A percentile compares a stretch with the other conserved stretches of the same genome.
phyloP scores from a whole-genome alignment of 164 flowering plant genomes.

The Buxus sempervirens region DNA sequence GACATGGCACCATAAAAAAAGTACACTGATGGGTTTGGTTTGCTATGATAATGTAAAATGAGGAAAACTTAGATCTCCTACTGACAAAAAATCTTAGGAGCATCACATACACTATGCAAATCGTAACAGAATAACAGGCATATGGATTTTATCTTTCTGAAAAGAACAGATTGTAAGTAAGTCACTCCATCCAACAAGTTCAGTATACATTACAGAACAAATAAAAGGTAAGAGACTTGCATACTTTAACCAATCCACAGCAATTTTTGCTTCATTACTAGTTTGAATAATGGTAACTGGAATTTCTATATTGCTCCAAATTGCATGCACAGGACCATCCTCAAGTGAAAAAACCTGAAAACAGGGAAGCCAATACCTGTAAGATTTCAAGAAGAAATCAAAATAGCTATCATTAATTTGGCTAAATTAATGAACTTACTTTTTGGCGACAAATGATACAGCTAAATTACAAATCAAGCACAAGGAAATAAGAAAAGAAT shows the following conservation, averaged over 20 bases:
- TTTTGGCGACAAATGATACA: background rate
- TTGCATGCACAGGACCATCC: constrained; percentile 65
- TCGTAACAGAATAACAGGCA: too few relatives aligned
- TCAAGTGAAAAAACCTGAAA: constrained; percentile 76
- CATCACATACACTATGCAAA: too few relatives aligned
- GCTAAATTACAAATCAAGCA: background rate
- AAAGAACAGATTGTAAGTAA: too few relatives aligned
- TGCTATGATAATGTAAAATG: too few relatives aligned
- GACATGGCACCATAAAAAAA: too few relatives aligned
- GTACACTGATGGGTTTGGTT: too few relatives aligned
- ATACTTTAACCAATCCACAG: constrained; percentile 89
- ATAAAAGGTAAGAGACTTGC: constrained; percentile 14
- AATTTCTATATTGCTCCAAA: constrained; percentile 65
- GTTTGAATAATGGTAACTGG: constrained; percentile 47
- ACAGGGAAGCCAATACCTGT: background rate
- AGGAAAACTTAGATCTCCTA: too few relatives aligned
- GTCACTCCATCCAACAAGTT: background rate
- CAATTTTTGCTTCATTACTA: constrained; percentile 25
- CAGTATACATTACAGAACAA: constrained; percentile 5
- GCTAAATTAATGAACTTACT: background rate
- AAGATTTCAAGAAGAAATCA: background rate
- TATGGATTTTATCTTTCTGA: too few relatives aligned
- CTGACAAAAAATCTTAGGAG: too few relatives aligned
- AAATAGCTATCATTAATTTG: background rate
- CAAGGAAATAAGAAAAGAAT: background rate